Base-by-base conservation (phyloP, 805 yeast species). In the Yamadazyma insecticola region DNA sequence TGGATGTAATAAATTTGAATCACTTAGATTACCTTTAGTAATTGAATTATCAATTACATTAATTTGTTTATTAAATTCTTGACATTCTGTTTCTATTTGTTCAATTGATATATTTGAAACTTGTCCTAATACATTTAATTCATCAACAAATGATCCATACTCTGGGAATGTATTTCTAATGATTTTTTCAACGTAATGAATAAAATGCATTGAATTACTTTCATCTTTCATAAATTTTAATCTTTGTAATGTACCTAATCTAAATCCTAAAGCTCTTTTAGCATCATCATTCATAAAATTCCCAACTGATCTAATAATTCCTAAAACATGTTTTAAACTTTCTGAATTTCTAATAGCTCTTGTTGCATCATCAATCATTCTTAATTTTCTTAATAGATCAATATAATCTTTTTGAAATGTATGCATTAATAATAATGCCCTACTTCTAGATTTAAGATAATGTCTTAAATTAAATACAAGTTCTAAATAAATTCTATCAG, bases 211-310 rank as follows among this genome's bases (percentile, higher is more conserved):
- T 5, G 87, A 74, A 52, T 90, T 89, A 37, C 78, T 74, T 16
- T 82, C 87, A 57, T 90, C 96, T 52, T 92, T 92, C 60, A 94
- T 80, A 44, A 94, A 88, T 19, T 82, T 85, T 36, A 92, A 69
- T 44, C 97, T 67, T 49, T 88, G 96, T 32, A 92, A 67, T n/a
- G 96, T 85, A 26, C 85, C 81, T 37, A 92, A 64, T 48, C 83
- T 82, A 69, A 94, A 94, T 3, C 99, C 99, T 43, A 75, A 72
- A 1, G 97, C 97, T 53, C 88, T 95, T 47, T 88, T 89, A 2
- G 86, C 69, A n/a, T 77, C 66, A 48, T 88, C 96, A 53, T 94
- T 92, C 98, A 92, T 92, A 54, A 80, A 90, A 55, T 92, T 92
- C 37, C 98, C 99, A 30, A 92, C 92, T 4, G 89, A 80, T 41